Evolutionary conservation across 345 rosid genomes (phyloP), one percentile per base, ranked within the genome.

Genomic region (Jatropha curcas): DNA sequence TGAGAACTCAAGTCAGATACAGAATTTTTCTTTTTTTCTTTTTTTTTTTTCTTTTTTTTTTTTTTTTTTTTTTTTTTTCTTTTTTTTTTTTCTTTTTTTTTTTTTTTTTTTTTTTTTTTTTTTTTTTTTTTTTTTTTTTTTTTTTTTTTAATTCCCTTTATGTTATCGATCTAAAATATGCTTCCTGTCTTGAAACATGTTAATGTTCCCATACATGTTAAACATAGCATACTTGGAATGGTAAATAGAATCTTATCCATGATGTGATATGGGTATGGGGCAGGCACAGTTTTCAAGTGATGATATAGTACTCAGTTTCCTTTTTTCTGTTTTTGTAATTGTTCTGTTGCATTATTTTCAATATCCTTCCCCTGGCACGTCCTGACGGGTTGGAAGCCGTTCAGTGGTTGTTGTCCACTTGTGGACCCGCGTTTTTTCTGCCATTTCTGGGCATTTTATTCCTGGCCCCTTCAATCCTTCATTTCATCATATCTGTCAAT

Each of bases 221-320:
- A 62, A 68, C 72, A 67, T 69, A 39, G 61, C 71, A 27, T 71
- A 27, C 72, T 68, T 72, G 74, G 51, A 70, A 60, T 73, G 65
- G 60, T 43, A 74, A 68, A 14, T 10, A 25, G 70, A 74, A 81
- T 72, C 80, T 80, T 80, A 84, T 81, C 85, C 71, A 78, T 14
- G 67, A 62, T 24, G 62, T 67, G 85, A 51, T 50, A 25, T 16
- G 41, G 41, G 74, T 52, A n/a, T 25, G 24, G 62, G 46, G 76
- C 67, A 81, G 71, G 77, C 79, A 76, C 81, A 60, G 19, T 64
- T 74, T 78, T 76, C 74, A 31, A 84, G 73, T 65, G 69, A 72
- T 77, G 53, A 71, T 70, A 66, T 76, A 45, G 39, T 70, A 68
- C 60, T 68, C 57, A 28, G 16, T 71, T 59, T 28, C 31, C 60